Evolutionary conservation across 2,329 filamentous ascomycete genomes (phyloP), one percentile per base, ranked within the genome.

Genomic region (Stagonosporopsis vannaccii): DNA sequence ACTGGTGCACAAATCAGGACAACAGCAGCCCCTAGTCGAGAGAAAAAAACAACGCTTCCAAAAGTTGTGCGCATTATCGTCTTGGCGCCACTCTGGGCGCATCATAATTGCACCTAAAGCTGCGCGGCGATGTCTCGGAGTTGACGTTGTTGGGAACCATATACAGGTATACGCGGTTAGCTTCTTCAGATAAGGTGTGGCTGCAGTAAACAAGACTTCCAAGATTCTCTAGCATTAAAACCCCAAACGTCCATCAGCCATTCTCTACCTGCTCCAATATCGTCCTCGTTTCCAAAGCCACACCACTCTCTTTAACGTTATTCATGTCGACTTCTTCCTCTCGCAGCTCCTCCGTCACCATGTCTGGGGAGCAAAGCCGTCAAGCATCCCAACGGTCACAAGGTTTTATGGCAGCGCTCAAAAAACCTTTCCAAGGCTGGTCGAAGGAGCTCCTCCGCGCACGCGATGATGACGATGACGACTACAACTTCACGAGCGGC

Each of bases 401-500:
- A 11, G 43, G 47, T 15, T 43, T 70, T 22, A 65, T 59, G 30
- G 53, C 66, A 17, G 58, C 61, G 2, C 53, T 75, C 26, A 74
- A 72, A 53, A 73, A 72, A 52, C 72, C 71, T 7, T 74, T 74
- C 42, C 69, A 73, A 44, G 72, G 71, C 4, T 74, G 72, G 72
- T 67, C 64, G 17, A 71, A 63, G 54, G 71, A 73, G 11, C 65
- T 74, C 3, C 59, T 75, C 4, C 66, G 65, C 39, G 73, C 74
- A 17, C 63, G 68, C 51, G 66, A 74, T 28, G 62, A 67, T 26
- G 58, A 70, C 25, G 73, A 75, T 20, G 74, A 76, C 46, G 71
- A 75, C 39, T 76, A 76, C 59, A 76, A 75, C 52, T 76, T 76
- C 37, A 52, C 68, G 12, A 66, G 63, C 19, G 65, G 66, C 25